Conservation (phyloP, 2,329 filamentous ascomycete genomes). For the Hypoxylon sp. region DNA sequence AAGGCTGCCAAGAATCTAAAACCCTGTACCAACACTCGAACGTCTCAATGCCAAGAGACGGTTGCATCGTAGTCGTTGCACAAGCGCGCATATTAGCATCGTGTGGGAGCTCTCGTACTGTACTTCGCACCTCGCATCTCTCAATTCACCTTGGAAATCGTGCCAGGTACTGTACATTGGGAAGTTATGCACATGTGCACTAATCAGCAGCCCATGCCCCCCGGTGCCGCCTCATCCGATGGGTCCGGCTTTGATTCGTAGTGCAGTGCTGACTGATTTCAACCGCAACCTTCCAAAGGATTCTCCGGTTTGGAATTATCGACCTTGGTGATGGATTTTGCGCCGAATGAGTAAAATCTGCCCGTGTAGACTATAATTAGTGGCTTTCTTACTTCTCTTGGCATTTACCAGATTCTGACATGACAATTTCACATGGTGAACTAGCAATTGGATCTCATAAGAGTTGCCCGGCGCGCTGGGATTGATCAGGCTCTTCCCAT, state of each 20-base stretch:
- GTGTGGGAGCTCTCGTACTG: conserved; percentile 20
- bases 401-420: conserved; percentile 7
- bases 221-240: conserved; percentile 37
- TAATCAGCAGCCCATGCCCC: conserved; percentile 8
- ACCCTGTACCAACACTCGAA: conserved; percentile 14
- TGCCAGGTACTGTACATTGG: conserved; percentile 5
- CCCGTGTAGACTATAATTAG: conserved; percentile 1
- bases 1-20: conserved; percentile 22
- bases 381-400: neutral
- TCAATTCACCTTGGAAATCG: neutral
- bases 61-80: conserved; percentile 36
- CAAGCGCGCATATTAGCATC: conserved; percentile 29
- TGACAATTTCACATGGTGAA: conserved; percentile 15
- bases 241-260: conserved; percentile 5
- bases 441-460: conserved; percentile 3
- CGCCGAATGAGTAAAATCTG: neutral
- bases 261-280: conserved; percentile 16
- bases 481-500: neutral
- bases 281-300: conserved; percentile 22
- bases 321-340: conserved; percentile 5
- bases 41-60: conserved; percentile 33
- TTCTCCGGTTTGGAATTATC: conserved; percentile 25
- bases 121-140: conserved; percentile 23
- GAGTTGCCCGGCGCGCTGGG: neutral
- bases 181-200: conserved; percentile 26